Base-by-base conservation (phyloP, 257 asterid species). In the Jacaranda copaia region DNA sequence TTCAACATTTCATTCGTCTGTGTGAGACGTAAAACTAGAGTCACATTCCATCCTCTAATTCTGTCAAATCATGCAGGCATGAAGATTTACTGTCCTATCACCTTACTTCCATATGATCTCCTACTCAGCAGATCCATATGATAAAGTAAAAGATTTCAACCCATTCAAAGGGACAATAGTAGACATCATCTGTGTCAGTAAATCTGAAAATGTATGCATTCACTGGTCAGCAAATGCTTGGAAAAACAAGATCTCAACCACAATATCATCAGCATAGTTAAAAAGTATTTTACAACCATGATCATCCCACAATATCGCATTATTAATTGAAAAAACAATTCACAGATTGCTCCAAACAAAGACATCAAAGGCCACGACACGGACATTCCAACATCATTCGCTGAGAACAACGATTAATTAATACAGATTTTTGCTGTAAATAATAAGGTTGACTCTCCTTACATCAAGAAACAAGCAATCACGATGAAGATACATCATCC, bases 401-500 rank as follows among this genome's bases (percentile, higher is more conserved):
- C 61, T 5, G 3, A 5, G 61, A 55, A 55, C 61, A 55, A 18
- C 10, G 6, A 55, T 55, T 15, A 14, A 18, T 62, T 62, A 18
- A 5, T 45, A 78, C 68, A 66, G 56, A 38, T 36, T 51, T 16
- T 25, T 57, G 20, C 40, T 20, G 62, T 53, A 20, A 40, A 45
- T 42, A 64, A 55, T 19, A 63, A 32, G 32, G 46, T 53, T 49
- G 72, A 52, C 18, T 62, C 14, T 19, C 36, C 16, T 25, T 60
- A 39, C 63, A 74, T 66, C 60, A 69, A 61, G 63, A 75, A 66
- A 58, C 73, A 74, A 13, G 58, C 79, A 38, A 55, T 39, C 38
- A 71, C n/a, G 55, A 55, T 48, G 49, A 18, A 55, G 45, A 61
- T 55, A 20, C 68, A 56, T 67, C 69, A 42, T 25, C 32, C 32